Evolutionary conservation across 768 basidiomycete genomes (phyloP).

Genomic region (Trichaptum fuscoviolaceum): DNA sequence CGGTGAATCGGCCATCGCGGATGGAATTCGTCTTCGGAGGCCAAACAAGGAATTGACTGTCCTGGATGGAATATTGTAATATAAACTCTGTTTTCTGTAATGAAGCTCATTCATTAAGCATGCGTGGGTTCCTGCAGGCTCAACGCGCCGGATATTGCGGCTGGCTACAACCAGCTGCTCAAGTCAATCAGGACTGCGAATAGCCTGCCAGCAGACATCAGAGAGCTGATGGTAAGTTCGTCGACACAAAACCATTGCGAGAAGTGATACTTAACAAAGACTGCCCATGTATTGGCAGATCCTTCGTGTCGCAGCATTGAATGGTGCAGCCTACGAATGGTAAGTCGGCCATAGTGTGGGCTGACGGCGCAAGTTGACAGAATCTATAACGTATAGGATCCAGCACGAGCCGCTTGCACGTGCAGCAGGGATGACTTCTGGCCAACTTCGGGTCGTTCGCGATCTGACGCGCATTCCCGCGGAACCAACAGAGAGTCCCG

Average conservation of each 20-base stretch:
- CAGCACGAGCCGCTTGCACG: slow-evolving; percentile 50
- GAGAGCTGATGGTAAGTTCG: slow-evolving; percentile 15
- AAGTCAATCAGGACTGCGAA: slow-evolving; percentile 14
- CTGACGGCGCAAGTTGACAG: not conserved
- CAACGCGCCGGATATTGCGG: slow-evolving; percentile 17
- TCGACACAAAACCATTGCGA: not conserved
- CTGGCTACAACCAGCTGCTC: slow-evolving; percentile 14
- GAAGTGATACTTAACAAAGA: not conserved
- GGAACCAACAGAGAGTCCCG: slow-evolving; percentile 20
- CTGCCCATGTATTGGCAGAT: slow-evolving; percentile 12
- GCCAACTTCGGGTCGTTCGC: slow-evolving; percentile 51
- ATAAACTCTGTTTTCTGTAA: not conserved
- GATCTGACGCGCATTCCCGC: slow-evolving; percentile 39
- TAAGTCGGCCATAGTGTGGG: not conserved
- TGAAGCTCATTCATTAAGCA: not conserved
- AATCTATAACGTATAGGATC: slow-evolving; percentile 28
- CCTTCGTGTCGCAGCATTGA: slow-evolving; percentile 18
- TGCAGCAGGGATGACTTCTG: slow-evolving; percentile 42
- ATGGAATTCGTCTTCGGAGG: slow-evolving; percentile 16
- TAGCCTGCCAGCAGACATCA: slow-evolving; percentile 12
- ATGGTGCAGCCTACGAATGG: slow-evolving; percentile 20
- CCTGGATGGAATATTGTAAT: slow-evolving; percentile 16
- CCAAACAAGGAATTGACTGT: slow-evolving; percentile 14
- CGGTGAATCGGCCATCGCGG: slow-evolving; percentile 14
- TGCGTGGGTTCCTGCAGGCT: slow-evolving; percentile 6